These are phyloP conservation scores for Dictyostelium capitatum DNA, from an alignment of 78 protist species.

Conservation along the genomic window DNA sequence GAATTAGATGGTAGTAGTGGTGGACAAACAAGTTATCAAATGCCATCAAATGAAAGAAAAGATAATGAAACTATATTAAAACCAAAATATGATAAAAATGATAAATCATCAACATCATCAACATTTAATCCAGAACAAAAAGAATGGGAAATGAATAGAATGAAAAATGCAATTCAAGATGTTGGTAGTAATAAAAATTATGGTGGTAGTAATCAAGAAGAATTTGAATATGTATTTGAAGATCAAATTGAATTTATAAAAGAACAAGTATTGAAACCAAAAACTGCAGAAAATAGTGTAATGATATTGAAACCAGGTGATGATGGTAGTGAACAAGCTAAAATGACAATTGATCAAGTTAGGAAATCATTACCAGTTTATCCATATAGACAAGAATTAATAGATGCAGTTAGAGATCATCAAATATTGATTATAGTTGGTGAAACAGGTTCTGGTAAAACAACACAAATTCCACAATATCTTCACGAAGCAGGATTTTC, in stretches of 20 bases:
- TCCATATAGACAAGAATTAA: conserved; percentile 84
- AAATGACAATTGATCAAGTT: conserved; percentile 64
- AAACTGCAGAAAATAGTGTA: conserved; percentile 16
- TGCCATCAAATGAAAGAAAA: conserved; percentile 5
- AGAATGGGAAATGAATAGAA: conserved; percentile 85
- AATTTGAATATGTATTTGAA: conserved; percentile 86
- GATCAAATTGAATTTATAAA: conserved; percentile 91
- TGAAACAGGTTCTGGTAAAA: conserved; percentile 88
- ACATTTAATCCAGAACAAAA: conserved; percentile 79
- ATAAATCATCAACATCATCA: neutral
- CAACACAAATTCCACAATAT: conserved; percentile 99
- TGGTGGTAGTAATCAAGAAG: conserved; percentile 26
- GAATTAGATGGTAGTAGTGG: neutral
- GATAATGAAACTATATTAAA: neutral
- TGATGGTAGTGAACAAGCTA: conserved; percentile 3
- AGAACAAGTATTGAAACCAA: conserved; percentile 61
- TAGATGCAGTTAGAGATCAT: conserved; percentile 77
- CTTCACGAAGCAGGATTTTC: conserved; percentile 93
- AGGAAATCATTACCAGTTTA: conserved; percentile 92
- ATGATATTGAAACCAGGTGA: conserved; percentile 18
- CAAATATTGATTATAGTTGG: conserved; percentile 82
- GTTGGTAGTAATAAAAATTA: conserved; percentile 32
- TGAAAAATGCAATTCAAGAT: conserved; percentile 35
- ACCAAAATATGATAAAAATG: neutral
- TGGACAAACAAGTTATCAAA: conserved; percentile 23